Base-by-base conservation (phyloP, 345 rosid genomes). In the Isatis tinctoria region DNA sequence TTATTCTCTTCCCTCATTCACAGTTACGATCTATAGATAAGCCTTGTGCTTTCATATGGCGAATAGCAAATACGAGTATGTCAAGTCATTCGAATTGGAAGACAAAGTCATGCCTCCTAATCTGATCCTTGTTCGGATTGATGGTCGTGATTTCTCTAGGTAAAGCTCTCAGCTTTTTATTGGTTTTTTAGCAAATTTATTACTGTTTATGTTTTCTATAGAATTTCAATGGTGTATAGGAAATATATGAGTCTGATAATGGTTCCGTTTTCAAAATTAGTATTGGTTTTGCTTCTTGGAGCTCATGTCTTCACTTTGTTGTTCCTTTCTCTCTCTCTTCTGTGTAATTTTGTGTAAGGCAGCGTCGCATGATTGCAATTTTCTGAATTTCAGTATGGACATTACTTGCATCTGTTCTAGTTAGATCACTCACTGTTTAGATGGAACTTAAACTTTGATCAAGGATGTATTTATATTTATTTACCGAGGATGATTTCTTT, bases 21-120 rank as follows among this genome's bases (percentile, higher is more conserved):
- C n/a, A n/a, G n/a, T n/a, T n/a, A n/a, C n/a, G n/a, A n/a, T n/a
- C n/a, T n/a, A n/a, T n/a, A n/a, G n/a, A n/a, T n/a, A n/a, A n/a
- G n/a, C n/a, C n/a, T n/a, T n/a, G n/a, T n/a, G n/a, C n/a, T n/a
- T n/a, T n/a, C n/a, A 13, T 10, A 93, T 89, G 97, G 97, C 97
- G 17, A 93, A 93, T 69, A 93, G 98, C 83, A 90, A 86, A 66
- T 93, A 93, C 54, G 96, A 90, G 83, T 93, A 90, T 52, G 97
- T 93, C 32, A 93, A 89, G 77, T 81, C 86, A 10, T 90, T 87
- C 32, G 97, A 93, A 77, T 75, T 80, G 22, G 86, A 85, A 26
- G 98, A 88, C 24, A 86, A 88, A 65, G 75, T 93, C 16, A 81
- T 88, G 86, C 74, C 48, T 24, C 95, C 90, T 37, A 93, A 87